A percentile compares a stretch with the other conserved stretches of the same genome.
Evolutionary conservation across 805 yeast genomes (phyloP).

Genomic region (Metschnikowia dekortorum): DNA sequence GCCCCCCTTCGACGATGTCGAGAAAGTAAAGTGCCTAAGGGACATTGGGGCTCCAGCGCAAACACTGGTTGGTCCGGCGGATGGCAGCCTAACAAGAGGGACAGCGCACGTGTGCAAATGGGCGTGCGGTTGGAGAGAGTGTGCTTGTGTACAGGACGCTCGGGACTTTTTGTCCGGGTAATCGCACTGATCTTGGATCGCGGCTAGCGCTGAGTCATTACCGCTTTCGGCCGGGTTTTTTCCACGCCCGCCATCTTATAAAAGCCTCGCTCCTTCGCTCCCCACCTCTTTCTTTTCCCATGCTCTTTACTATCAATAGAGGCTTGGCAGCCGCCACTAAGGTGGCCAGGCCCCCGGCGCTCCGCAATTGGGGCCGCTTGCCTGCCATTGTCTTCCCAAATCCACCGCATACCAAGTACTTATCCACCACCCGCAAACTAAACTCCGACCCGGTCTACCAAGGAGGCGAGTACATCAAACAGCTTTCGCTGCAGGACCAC

Average conservation of each 20-base stretch:
- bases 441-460: constrained; percentile 40
- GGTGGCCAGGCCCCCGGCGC: neutral
- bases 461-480: constrained; percentile 57
- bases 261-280: constrained; percentile 5
- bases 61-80: too few relatives aligned
- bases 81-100: too few relatives aligned
- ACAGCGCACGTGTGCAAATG: too few relatives aligned
- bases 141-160: neutral
- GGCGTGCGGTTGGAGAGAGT: too few relatives aligned
- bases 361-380: neutral
- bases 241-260: constrained; percentile 9
- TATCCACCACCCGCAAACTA: constrained; percentile 1
- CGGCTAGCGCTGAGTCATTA: constrained; percentile 24
- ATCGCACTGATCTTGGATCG: constrained; percentile 20
- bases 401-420: neutral
- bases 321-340: neutral
- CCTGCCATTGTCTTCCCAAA: neutral
- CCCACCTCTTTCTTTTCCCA: constrained; percentile 1
- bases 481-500: constrained; percentile 56
- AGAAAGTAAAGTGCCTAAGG: too few relatives aligned
- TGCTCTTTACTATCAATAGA: constrained; percentile 10
- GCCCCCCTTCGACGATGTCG: too few relatives aligned
- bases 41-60: too few relatives aligned
- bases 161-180: constrained; percentile 12
- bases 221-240: constrained; percentile 19